Base-by-base conservation (phyloP, 2,329 filamentous ascomycete species). In the Ilyonectria mors-panacis region DNA sequence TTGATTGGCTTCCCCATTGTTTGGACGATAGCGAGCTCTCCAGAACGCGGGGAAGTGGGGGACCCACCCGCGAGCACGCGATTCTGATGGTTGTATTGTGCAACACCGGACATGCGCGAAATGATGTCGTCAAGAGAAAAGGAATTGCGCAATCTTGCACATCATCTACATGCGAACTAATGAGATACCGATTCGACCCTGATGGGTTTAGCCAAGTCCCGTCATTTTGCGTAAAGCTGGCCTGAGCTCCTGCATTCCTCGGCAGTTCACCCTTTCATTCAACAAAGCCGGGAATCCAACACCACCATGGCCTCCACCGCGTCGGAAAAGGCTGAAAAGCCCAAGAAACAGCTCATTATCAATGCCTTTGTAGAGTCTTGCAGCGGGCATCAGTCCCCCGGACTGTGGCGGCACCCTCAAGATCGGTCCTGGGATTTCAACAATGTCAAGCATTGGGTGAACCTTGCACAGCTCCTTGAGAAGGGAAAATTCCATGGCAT, bases 361-460 rank as follows among this genome's bases (percentile, higher is more conserved):
- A 83, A 84, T 72, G 82, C 82, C 1, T 84, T 84, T 66, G 81
- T 83, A 1, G 78, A 80, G 65, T 80, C 78, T 35, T 80, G 79
- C 76, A 79, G 71, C 56, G 83, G 83, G 2, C 85, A 86, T 51
- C 84, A 86, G 66, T 85, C 83, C 1, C 83, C 84, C 0, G 80
- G 82, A 0, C 77, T 84, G 7, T 85, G 90, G 90, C 83, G 85
- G 30, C 90, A 93, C 73, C 91, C 90, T 1, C 81, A 88, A 12
- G 90, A 93, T 70, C 81, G 86, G 65, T 92, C 89, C 1, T 84
- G 85, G 70, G 80, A 87, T 21, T 93, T 92, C 76, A 89, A 88
- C 72, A 83, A 85, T 47, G 79, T 91, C 48, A 79, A 85, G 4
- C 87, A 91, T 68, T 92, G 90, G 89, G 83, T 87, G 0, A 83